Base-by-base conservation (phyloP, 2,329 filamentous ascomycete genomes). In the Xylariaceae sp. region DNA sequence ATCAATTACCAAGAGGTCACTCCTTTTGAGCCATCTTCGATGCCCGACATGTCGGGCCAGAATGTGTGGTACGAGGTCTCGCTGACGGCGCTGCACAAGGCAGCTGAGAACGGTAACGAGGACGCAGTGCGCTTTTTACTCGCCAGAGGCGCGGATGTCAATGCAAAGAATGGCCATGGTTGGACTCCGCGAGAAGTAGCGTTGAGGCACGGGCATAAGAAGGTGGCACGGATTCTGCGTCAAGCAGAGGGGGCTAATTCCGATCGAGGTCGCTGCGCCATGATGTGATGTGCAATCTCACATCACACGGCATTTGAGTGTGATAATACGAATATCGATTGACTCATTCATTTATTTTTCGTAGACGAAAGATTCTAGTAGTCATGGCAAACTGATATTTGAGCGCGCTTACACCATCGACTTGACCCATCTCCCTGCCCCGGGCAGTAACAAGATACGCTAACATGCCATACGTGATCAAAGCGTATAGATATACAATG, bases 51-150 rank as follows among this genome's bases (percentile, higher is more conserved):
- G 31, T 51, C 39, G 42, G 31, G 3, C 14, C 6, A 19, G 2
- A 39, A 45, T 13, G 10, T 1, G 16, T 51, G 45, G 52, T 51
- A 40, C 13, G 5, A 34, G 41, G 11, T 0, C 4, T 51, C 52
- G 52, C 14, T 51, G 9, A 54, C 48, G 12, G 44, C 45, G 45
- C 48, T 54, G 31, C 18, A 36, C 45, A 42, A 9, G 38, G 48
- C 48, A n/a, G 52, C 41, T 6, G 1, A 33, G 14, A 51, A 31
- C n/a, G 41, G 48, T 33, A 54, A 54, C 22, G 28, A 34, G 38
- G 22, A 48, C 17, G 52, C 52, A 17, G 42, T 54, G 28, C 22
- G 45, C 17, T 48, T 54, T 51, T 36, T 54, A n/a, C 13, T 54
- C 11, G 47, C 45, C 9, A 54, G 48, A 31, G 48, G 52, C 17